phyloP scores from a whole-genome alignment of 208 protist species.

The Leishmania gerbilli region DNA sequence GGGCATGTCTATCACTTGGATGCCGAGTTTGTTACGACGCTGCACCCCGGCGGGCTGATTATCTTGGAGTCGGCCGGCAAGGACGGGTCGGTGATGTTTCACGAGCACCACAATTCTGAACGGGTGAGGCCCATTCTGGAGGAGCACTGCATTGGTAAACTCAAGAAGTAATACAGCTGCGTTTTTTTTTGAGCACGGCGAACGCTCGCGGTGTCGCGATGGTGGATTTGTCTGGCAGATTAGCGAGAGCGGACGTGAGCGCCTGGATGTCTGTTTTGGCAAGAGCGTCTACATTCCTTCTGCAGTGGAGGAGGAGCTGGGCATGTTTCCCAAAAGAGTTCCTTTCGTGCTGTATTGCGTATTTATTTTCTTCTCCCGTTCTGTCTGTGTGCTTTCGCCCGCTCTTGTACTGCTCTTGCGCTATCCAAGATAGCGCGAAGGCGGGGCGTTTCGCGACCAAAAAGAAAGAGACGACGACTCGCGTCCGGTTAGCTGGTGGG shows the following conservation, averaged over 20 bases:
- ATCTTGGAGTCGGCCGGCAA: slow-evolving; percentile 45
- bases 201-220: background rate
- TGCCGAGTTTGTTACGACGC: slow-evolving; percentile 28
- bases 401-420: too few relatives aligned
- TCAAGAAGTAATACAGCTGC: slow-evolving; percentile 16
- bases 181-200: background rate
- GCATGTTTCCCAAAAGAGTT: too few relatives aligned
- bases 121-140: slow-evolving; percentile 21
- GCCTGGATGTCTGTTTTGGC: too few relatives aligned
- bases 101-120: slow-evolving; percentile 30
- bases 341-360: too few relatives aligned
- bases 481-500: too few relatives aligned
- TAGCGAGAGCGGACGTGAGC: background rate
- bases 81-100: slow-evolving; percentile 39
- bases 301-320: too few relatives aligned
- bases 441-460: too few relatives aligned
- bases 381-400: too few relatives aligned
- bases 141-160: slow-evolving; percentile 35
- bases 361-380: too few relatives aligned
- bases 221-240: background rate
- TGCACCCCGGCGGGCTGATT: slow-evolving; percentile 39
- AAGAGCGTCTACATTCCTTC: too few relatives aligned
- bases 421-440: too few relatives aligned
- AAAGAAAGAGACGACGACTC: too few relatives aligned
- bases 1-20: slow-evolving; percentile 47